Evolutionary conservation across 1,139 yeast species (phyloP).

Genomic region (Candida sanyaensis): DNA sequence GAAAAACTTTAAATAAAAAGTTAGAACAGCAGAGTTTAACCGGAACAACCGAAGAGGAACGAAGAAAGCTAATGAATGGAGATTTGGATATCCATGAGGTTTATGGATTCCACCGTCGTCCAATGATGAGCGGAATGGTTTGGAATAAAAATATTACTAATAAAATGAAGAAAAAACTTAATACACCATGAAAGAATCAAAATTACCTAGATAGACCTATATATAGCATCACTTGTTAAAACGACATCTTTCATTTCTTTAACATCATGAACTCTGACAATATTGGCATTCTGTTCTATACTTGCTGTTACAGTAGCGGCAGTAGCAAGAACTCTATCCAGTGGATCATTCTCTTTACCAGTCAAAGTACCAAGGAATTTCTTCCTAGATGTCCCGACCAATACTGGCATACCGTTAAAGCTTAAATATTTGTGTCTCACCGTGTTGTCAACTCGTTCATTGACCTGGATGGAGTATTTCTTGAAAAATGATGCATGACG

Average conservation of each 20-base stretch:
- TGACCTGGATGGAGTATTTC: constrained; percentile 40
- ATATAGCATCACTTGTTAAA: constrained; percentile 76
- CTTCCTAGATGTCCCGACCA: constrained; percentile 89
- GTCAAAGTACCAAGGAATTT: constrained; percentile 79
- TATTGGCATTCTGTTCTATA: constrained; percentile 72
- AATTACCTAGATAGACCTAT: constrained; percentile 21
- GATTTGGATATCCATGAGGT: constrained; percentile 40
- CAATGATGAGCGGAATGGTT: constrained; percentile 56
- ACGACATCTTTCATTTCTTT: constrained; percentile 64
- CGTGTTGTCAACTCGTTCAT: constrained; percentile 22
- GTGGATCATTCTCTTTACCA: constrained; percentile 40
- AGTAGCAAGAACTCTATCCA: constrained; percentile 72
- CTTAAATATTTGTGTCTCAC: constrained; percentile 33
- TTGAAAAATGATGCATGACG: constrained; percentile 59
- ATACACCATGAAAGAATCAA: constrained; percentile 9
- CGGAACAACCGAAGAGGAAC: constrained; percentile 43
- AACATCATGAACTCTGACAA: constrained; percentile 89
- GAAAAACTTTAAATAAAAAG: constrained; percentile 46
- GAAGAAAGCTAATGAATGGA: constrained; percentile 29
- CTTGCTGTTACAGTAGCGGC: constrained; percentile 76
- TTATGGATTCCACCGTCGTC: constrained; percentile 50
- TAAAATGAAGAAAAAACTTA: constrained; percentile 47
- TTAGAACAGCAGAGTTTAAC: constrained; percentile 28
- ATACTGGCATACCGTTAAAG: constrained; percentile 60
- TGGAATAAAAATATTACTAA: constrained; percentile 59